Conservation (phyloP, 495 filamentous ascomycete species). For the Glarea lozoyensis region DNA sequence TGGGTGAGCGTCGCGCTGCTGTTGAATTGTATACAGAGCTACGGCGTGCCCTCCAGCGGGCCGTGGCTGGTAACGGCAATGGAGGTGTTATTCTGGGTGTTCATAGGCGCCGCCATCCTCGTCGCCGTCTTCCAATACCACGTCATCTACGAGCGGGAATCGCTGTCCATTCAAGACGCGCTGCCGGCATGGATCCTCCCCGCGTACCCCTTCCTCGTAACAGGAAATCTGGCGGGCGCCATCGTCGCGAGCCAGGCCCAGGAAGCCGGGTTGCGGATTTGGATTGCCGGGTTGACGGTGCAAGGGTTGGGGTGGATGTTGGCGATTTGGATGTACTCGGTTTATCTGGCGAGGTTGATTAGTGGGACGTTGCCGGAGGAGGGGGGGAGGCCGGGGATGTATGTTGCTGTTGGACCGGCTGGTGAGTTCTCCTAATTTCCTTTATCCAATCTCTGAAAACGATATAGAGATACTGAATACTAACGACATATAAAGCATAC, state of each 20-base stretch:
- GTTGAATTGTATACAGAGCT: constrained; percentile 48
- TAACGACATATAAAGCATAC: too few species aligned
- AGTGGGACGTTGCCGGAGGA: constrained; percentile 20
- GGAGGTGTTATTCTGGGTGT: constrained; percentile 42
- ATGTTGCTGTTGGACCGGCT: constrained; percentile 63
- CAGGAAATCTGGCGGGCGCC: constrained; percentile 37
- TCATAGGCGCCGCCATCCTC: constrained; percentile 31
- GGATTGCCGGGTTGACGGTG: constrained; percentile 39
- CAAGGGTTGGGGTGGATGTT: constrained; percentile 44
- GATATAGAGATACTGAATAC: too few species aligned
- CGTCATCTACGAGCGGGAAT: constrained; percentile 32
- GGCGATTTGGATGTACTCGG: constrained; percentile 38
- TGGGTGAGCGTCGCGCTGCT: constrained; percentile 56
- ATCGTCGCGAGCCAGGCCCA: constrained; percentile 32
- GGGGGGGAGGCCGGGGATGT: constrained; percentile 40
- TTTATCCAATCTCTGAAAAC: too few species aligned
- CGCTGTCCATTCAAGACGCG: constrained; percentile 26
- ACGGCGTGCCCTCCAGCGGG: constrained; percentile 37
- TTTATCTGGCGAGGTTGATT: constrained; percentile 25
- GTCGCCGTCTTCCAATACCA: constrained; percentile 41
- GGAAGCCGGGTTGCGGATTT: constrained; percentile 31
- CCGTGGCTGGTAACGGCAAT: constrained; percentile 32
- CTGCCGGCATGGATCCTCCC: constrained; percentile 50
- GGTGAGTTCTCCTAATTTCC: too few species aligned
- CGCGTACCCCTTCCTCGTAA: constrained; percentile 45